Evolutionary conservation across 768 basidiomycete species (phyloP).

Genomic region (Hericium rajendrae): DNA sequence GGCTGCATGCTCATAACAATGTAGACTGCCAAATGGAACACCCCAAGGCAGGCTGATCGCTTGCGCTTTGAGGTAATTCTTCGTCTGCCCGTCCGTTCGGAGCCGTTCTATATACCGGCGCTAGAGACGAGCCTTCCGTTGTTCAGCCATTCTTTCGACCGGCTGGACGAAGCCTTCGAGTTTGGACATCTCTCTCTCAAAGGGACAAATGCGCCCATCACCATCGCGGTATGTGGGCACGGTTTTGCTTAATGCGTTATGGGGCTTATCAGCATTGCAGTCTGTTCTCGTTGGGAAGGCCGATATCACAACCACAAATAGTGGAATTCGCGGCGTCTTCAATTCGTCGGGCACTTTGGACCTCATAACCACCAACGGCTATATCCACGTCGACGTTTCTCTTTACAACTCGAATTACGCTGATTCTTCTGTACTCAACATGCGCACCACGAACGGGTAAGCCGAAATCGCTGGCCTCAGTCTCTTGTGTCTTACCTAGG

Average conservation of each 20-base stretch:
- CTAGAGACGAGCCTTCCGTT: constrained; percentile 22
- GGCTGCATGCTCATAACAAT: not conserved
- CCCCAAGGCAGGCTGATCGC: constrained; percentile 8
- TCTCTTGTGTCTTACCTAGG: not conserved
- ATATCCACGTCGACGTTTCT: constrained; percentile 18
- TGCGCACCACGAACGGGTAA: constrained; percentile 36
- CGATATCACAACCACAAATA: constrained; percentile 23
- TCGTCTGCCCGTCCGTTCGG: constrained; percentile 17
- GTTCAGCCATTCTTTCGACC: constrained; percentile 21
- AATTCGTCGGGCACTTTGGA: constrained; percentile 20
- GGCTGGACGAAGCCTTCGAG: constrained; percentile 19
- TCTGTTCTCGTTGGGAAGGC: constrained; percentile 20
- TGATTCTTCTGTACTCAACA: constrained; percentile 20
- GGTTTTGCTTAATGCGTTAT: not conserved
- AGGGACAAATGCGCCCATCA: constrained; percentile 20
- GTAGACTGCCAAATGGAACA: constrained; percentile 5
- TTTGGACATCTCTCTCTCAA: constrained; percentile 20
- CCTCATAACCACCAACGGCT: constrained; percentile 9
- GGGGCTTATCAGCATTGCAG: constrained; percentile 14
- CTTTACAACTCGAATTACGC: constrained; percentile 18
- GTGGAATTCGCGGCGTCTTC: constrained; percentile 28
- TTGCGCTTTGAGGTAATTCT: constrained; percentile 22
- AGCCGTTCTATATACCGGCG: constrained; percentile 17
- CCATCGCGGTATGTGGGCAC: constrained; percentile 17
- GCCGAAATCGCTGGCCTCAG: constrained; percentile 3